These are phyloP conservation scores for Persicaria tinctoria DNA, from an alignment of 148 eudicot genomes.

Conservation along the genomic window DNA sequence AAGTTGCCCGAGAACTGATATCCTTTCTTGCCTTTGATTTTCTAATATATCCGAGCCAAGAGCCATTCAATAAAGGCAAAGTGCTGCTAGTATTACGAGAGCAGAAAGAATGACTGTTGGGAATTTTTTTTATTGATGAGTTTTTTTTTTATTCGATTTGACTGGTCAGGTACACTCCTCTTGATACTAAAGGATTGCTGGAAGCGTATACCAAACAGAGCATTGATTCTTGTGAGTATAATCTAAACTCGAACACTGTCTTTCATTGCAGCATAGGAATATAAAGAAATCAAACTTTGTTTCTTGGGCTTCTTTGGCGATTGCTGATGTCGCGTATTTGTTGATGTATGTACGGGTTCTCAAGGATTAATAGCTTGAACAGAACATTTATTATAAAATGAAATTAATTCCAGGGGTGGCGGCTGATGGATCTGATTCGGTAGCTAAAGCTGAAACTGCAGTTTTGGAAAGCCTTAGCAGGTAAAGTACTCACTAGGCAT, in stretches of 20 bases:
- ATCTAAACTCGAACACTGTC: neutral
- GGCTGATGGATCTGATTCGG: slow-evolving; percentile 61
- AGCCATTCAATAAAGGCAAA: neutral
- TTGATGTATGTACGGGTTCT: too few relatives aligned
- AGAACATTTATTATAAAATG: slow-evolving; percentile 15
- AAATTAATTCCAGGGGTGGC: slow-evolving; percentile 47
- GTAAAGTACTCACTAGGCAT: slow-evolving; percentile 24
- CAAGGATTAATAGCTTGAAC: neutral
- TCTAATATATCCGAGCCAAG: neutral
- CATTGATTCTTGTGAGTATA: slow-evolving; percentile 70
- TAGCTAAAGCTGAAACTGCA: slow-evolving; percentile 63
- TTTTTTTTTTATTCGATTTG: slow-evolving; percentile 14
- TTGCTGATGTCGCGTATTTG: too few relatives aligned
- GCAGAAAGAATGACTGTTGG: neutral
- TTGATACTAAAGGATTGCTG: slow-evolving; percentile 68
- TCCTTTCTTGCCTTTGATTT: neutral
- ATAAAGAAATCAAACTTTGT: neutral
- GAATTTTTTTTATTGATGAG: neutral
- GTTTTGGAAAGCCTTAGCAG: slow-evolving; percentile 87
- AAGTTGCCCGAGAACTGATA: slow-evolving; percentile 59
- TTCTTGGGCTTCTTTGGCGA: neutral
- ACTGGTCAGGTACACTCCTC: slow-evolving; percentile 67
- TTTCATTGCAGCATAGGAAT: neutral
- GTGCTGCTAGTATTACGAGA: neutral
- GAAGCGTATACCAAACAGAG: slow-evolving; percentile 63